phyloP scores from a whole-genome alignment of 805 yeast species.

The Saccharomycopsis capsularis region DNA sequence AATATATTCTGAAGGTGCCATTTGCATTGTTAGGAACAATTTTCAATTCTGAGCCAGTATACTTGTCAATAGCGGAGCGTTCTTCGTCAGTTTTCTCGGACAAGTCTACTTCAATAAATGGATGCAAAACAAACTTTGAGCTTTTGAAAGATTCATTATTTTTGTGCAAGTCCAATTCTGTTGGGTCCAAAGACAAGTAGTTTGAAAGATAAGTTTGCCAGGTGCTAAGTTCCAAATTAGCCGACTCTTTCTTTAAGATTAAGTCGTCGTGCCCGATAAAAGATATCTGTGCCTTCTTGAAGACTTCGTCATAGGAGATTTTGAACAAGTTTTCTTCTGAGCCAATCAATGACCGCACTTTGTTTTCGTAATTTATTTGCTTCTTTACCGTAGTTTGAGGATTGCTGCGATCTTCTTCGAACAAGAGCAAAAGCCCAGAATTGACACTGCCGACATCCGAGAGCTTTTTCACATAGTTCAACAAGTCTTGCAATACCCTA shows the following conservation, averaged over 20 bases:
- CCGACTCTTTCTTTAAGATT: constrained; percentile 68
- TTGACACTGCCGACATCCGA: constrained; percentile 43
- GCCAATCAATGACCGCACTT: constrained; percentile 73
- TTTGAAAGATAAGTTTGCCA: constrained; percentile 10
- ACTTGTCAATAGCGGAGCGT: no score
- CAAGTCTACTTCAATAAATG: background rate
- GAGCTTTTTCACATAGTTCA: constrained; percentile 23
- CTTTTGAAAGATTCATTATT: background rate
- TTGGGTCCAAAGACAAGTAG: constrained; percentile 9
- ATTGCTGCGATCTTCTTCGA: constrained; percentile 69
- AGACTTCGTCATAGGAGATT: constrained; percentile 55
- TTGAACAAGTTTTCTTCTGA: constrained; percentile 89
- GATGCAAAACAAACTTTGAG: background rate
- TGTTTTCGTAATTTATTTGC: constrained; percentile 85
- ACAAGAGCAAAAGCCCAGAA: constrained; percentile 69
- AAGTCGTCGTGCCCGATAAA: constrained; percentile 83
- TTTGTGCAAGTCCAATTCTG: background rate
- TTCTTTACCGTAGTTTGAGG: constrained; percentile 62
- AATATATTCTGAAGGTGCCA: no score
- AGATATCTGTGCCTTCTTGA: constrained; percentile 57
- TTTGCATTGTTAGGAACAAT: no score
- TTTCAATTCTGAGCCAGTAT: no score
- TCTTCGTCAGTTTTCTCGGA: background rate
- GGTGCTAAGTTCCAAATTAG: constrained; percentile 51
- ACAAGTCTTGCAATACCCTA: constrained; percentile 76